Conservation (phyloP, 768 basidiomycete species). For the Artomyces pyxidatus region DNA sequence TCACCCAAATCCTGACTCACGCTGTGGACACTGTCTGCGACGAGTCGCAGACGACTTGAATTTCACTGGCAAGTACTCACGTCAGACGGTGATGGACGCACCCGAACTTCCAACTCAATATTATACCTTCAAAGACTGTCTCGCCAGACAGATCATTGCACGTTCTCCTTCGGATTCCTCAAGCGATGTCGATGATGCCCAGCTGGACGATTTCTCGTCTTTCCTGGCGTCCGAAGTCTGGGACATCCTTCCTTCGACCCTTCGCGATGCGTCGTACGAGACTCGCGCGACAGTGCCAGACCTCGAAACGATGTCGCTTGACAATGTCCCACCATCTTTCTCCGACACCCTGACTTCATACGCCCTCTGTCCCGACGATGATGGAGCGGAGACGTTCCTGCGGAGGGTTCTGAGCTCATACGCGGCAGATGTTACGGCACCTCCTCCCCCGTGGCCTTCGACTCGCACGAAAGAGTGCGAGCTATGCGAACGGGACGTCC, state of each 20-base stretch:
- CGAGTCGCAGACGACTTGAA: too few relatives aligned
- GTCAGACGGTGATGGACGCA: too few relatives aligned
- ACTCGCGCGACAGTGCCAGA: conserved; percentile 25
- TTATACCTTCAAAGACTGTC: conserved; percentile 35
- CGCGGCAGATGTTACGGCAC: conserved; percentile 36
- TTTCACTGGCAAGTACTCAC: too few relatives aligned
- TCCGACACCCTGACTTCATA: conserved; percentile 45
- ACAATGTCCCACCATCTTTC: conserved; percentile 34
- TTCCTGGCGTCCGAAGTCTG: conserved; percentile 47
- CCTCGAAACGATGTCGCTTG: conserved; percentile 30
- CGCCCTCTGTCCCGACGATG: conserved; percentile 36
- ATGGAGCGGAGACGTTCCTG: conserved; percentile 32
- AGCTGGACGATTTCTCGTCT: conserved; percentile 46
- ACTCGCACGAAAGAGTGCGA: conserved; percentile 50
- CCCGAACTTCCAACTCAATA: too few relatives aligned
- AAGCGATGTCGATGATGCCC: conserved; percentile 21
- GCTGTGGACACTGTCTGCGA: too few relatives aligned
- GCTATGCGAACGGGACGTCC: conserved; percentile 49
- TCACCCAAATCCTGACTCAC: too few relatives aligned
- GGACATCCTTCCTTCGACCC: conserved; percentile 29
- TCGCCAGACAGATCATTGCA: conserved; percentile 34
- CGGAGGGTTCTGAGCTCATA: conserved; percentile 34
- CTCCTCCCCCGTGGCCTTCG: conserved; percentile 43
- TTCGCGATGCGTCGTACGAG: conserved; percentile 34
- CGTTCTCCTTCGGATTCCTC: conserved; percentile 14